Base-by-base conservation (phyloP, 1,284 basidiomycete genomes). In the Gymnopus androsaceus region DNA sequence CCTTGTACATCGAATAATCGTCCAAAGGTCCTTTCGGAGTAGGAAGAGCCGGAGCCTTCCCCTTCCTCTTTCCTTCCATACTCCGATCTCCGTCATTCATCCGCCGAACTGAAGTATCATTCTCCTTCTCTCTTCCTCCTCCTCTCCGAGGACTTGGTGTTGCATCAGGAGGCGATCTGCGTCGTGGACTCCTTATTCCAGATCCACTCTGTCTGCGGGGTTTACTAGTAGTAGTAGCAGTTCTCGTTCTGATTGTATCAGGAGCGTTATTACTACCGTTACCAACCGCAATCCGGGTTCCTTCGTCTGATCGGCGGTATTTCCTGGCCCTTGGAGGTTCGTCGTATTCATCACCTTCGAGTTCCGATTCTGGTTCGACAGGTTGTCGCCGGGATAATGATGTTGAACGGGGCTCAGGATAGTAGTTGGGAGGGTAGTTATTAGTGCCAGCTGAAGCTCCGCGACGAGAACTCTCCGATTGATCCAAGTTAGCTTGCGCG, bases 1-100 rank as follows among this genome's bases (percentile, higher is more conserved):
- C 80, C 66, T 83, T 83, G 62, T 72, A 82, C 8, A 66, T 69
- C 1, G 75, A 75, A 60, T 82, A 82, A 58, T 79, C 77, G 5
- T 69, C 67, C 14, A 64, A 38, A 9, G 63, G 57, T 15, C 65
- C 63, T 3, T 64, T 55, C 1, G 66, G 65, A 2, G 68, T 67
- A 38, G 40, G n/a, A 37, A 30, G n/a, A 36, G 44, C n/a, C n/a
- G n/a, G n/a, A 31, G 51, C 19, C 34, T 45, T 21, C 28, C 8
- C 27, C 31, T 33, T 33, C 45, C 53, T 36, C 49, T 28, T n/a
- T 50, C 34, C 53, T 52, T 41, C 48, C 41, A 30, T 41, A 44
- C 3, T 8, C 42, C n/a, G 41, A 17, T 46, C 17, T 34, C 23
- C 47, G 23, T 36, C 34, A 14, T 31, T 34, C 47, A 3, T 49